Conservation (phyloP, 2,329 filamentous ascomycete species). For the Coniochaeta prunicola region DNA sequence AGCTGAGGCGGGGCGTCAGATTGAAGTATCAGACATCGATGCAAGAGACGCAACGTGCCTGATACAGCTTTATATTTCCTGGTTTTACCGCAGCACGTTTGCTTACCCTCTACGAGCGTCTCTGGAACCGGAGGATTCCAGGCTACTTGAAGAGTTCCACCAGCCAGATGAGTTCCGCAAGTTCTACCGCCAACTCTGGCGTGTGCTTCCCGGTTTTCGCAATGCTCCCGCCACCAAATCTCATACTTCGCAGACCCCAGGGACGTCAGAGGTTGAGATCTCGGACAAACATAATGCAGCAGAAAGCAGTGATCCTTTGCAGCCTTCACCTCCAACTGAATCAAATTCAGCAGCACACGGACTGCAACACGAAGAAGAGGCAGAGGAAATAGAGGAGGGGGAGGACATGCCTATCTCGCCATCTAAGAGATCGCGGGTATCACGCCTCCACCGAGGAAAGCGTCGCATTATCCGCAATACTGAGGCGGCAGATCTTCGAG, state of each 20-base stretch:
- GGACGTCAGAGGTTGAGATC: not conserved
- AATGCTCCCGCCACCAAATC: not conserved
- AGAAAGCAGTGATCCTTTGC: not conserved
- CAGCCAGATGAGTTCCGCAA: not conserved
- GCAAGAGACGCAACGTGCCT: not conserved
- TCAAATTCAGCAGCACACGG: not conserved
- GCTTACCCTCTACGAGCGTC: not conserved
- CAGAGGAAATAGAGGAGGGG: constrained; percentile 1
- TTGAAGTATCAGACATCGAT: not conserved
- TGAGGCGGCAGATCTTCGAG: constrained; percentile 44
- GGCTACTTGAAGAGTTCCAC: not conserved
- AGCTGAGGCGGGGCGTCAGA: not conserved
- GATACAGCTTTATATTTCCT: not conserved
- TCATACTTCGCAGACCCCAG: not conserved
- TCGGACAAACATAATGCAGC: not conserved
- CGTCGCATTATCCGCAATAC: constrained; percentile 41
- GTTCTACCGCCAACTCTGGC: not conserved
- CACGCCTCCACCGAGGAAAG: constrained; percentile 14
- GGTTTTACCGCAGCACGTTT: not conserved
- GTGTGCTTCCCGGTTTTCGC: not conserved
- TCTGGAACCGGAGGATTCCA: not conserved
- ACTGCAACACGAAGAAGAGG: not conserved
- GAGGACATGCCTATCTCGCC: constrained; percentile 21
- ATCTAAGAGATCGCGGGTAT: constrained; percentile 25
- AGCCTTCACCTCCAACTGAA: not conserved